Conservation (phyloP, 2,329 filamentous ascomycete species). For the Trichophyton verrucosum region DNA sequence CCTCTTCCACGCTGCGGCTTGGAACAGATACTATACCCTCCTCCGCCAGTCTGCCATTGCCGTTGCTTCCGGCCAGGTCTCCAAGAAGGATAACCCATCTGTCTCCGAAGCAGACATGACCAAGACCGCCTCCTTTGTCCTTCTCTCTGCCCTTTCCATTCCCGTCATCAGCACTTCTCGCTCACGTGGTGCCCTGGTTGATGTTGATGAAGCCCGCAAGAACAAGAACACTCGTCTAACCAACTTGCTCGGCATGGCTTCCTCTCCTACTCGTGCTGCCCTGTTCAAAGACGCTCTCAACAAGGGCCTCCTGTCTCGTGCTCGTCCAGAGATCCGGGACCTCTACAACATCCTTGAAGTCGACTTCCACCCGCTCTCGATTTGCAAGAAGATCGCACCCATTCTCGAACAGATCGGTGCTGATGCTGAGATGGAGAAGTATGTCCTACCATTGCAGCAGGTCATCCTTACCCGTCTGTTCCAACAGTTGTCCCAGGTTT, state of each 20-base stretch:
- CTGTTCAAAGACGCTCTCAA: constrained; percentile 93
- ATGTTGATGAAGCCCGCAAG: constrained; percentile 93
- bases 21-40: constrained; percentile 94
- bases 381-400: constrained; percentile 97
- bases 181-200: constrained; percentile 87
- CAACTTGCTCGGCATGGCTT: constrained; percentile 85
- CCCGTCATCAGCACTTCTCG: constrained; percentile 97
- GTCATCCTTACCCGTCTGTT: constrained; percentile 96
- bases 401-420: constrained; percentile 87
- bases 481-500: constrained; percentile 97
- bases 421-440: constrained; percentile 94
- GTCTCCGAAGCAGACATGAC: constrained; percentile 82
- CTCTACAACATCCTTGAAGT: constrained; percentile 98
- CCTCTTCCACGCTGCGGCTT: constrained; percentile 95
- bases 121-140: constrained; percentile 88
- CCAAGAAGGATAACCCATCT: constrained; percentile 88
- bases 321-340: constrained; percentile 85
- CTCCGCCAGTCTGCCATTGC: constrained; percentile 79
- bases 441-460: constrained; percentile 89
- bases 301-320: constrained; percentile 87
- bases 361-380: constrained; percentile 96
- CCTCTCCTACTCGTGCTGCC: constrained; percentile 73
- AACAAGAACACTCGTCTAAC: constrained; percentile 98
- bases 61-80: constrained; percentile 70
- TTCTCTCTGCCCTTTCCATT: constrained; percentile 90